Evolutionary conservation across 768 basidiomycete genomes (phyloP).

Genomic region (Boletus tylopilopsis): DNA sequence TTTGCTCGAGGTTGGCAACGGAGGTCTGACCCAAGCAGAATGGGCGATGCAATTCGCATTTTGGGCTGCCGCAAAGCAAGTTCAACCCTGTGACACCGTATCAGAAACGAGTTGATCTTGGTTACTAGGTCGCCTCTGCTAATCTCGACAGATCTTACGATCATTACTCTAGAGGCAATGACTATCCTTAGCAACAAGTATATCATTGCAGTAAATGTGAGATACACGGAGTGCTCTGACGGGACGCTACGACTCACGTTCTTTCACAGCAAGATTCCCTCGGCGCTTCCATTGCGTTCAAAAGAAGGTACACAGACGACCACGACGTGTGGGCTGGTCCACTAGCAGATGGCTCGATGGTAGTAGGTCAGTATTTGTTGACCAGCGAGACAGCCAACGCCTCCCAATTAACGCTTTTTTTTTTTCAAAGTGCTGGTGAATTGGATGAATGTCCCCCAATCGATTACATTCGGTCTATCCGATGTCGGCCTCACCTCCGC

Average conservation of each 20-base stretch:
- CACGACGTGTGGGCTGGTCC: slow-evolving; percentile 8
- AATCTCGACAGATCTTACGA: slow-evolving; percentile 8
- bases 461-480: not conserved
- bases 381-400: not conserved
- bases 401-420: not conserved
- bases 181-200: slow-evolving; percentile 5
- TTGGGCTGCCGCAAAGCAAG: slow-evolving; percentile 13
- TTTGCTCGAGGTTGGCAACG: slow-evolving; percentile 51
- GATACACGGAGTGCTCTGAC: not conserved
- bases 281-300: slow-evolving; percentile 4
- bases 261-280: slow-evolving; percentile 11
- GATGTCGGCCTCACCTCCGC: slow-evolving; percentile 2
- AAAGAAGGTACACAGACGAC: slow-evolving; percentile 7
- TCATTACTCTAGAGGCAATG: not conserved
- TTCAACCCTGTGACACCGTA: not conserved
- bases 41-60: slow-evolving; percentile 11
- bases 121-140: slow-evolving; percentile 11
- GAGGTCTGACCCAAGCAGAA: slow-evolving; percentile 32
- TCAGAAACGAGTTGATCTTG: not conserved
- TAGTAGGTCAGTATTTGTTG: slow-evolving; percentile 1
- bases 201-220: slow-evolving; percentile 10
- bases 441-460: not conserved
- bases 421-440: slow-evolving; percentile 1
- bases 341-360: slow-evolving; percentile 2
- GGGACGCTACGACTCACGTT: not conserved